Base-by-base conservation (phyloP, 2,329 filamentous ascomycete species). In the Rhynchosporium graminicola region DNA sequence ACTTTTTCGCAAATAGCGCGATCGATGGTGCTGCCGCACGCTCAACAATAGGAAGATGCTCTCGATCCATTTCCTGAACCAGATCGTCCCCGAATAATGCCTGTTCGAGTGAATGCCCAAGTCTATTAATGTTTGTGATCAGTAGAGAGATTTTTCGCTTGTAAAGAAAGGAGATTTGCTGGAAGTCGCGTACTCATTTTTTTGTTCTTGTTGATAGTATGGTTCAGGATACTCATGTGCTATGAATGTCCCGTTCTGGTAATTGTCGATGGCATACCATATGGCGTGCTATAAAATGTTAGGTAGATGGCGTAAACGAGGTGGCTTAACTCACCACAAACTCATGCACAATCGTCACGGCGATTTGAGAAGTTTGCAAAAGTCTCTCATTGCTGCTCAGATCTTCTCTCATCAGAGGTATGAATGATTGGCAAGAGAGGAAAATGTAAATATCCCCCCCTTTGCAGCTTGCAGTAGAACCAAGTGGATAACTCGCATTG, bases 371-470 rank as follows among this genome's bases (percentile, higher is more conserved):
- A 15, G 50, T 54, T 36, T 54, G 33, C 29, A 33, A 38, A 8
- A 54, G 50, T 26, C 50, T 54, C 31, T 54, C 50, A 38, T 29
- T 54, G 12, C 50, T 54, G 10, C 28, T 54, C 50, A 54, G 29
- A 36, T 54, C 50, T 2, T 31, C 36, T 38, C 50, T 54, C 33
- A 54, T 36, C 31, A 33, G 10, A 12, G 50, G 50, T 6, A n/a
- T 43, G 15, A 43, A 43, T n/a, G 42, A 43, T 15, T 43, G 33
- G 33, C 33, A 36, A 36, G 33, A 36, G 33, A 36, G 33, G 33
- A 36, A 36, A 6, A 36, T 36, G 6, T 10, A 36, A 6, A 36
- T 6, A 36, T 36, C 33, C 9, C 33, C 33, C 5, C 6, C 33
- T 5, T 36, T 36, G 5, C 33, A 6, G 33, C 9, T 10, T 36